Conservation (phyloP, 768 basidiomycete genomes). For the Tulasnella sp. region DNA sequence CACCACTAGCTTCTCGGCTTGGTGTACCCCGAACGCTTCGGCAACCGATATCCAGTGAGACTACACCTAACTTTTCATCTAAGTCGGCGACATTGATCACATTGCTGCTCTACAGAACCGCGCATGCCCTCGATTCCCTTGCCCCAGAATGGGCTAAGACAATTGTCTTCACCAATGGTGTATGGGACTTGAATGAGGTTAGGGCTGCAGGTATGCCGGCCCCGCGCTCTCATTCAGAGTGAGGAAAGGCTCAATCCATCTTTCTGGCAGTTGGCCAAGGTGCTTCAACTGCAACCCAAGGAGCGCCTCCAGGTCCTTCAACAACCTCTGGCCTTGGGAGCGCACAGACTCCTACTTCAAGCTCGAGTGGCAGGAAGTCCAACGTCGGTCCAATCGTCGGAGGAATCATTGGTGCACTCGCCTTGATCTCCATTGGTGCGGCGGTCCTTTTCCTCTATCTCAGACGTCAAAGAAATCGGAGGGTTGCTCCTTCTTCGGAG, state of each 20-base stretch:
- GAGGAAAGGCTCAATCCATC: not conserved
- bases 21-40: not conserved
- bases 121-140: not conserved
- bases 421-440: not conserved
- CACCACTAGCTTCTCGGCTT: not conserved
- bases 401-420: conserved; percentile 15
- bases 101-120: not conserved
- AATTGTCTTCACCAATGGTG: not conserved
- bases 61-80: not conserved
- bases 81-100: not conserved
- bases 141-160: not conserved
- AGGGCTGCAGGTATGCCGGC: not conserved
- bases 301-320: not conserved
- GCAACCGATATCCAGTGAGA: not conserved
- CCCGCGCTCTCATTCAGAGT: not conserved
- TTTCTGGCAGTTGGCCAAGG: not conserved
- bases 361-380: not conserved
- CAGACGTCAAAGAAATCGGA: not conserved
- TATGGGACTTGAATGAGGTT: not conserved
- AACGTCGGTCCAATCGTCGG: conserved; percentile 22
- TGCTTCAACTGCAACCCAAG: not conserved
- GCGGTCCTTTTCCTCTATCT: not conserved
- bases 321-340: not conserved
- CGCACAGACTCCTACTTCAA: not conserved
- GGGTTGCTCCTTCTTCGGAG: conserved; percentile 20